Conservation (phyloP, 164 flowering plant genomes). For the Berberis vulgaris region DNA sequence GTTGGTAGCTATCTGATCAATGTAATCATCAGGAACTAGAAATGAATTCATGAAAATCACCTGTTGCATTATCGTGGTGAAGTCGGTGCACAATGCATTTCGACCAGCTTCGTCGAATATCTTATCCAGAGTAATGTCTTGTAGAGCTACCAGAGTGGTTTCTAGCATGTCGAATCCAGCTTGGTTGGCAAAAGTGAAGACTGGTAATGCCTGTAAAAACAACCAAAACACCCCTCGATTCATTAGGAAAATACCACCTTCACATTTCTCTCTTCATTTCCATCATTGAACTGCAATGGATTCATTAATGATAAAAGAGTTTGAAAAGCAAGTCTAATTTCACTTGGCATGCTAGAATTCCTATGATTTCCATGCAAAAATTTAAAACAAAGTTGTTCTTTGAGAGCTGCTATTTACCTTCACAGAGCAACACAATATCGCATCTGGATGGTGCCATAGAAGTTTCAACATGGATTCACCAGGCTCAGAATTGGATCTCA, state of each 20-base stretch:
- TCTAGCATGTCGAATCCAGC: constrained; percentile 97
- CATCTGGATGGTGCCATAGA: constrained; percentile 91
- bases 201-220: constrained; percentile 63
- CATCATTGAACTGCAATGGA: neutral
- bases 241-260: neutral
- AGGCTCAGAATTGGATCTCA: constrained; percentile 37
- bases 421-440: constrained; percentile 86
- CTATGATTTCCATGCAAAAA: neutral
- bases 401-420: constrained; percentile 37
- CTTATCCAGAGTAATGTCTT: constrained; percentile 79
- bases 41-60: constrained; percentile 15
- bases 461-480: constrained; percentile 53
- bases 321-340: neutral
- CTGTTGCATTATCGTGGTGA: constrained; percentile 88
- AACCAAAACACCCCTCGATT: neutral
- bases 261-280: neutral
- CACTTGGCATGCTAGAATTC: neutral
- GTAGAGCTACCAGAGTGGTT: constrained; percentile 78
- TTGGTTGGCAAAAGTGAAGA: constrained; percentile 84
- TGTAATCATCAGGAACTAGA: neutral
- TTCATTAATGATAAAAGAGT: neutral
- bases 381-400: neutral
- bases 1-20: too few relatives aligned
- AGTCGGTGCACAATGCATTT: constrained; percentile 61
- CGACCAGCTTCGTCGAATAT: constrained; percentile 83